Percentiles rank a stretch among this genome's conserved stretches.
Evolutionary conservation across 2,329 filamentous ascomycete genomes (phyloP).

Genomic region (Fusarium sp.): DNA sequence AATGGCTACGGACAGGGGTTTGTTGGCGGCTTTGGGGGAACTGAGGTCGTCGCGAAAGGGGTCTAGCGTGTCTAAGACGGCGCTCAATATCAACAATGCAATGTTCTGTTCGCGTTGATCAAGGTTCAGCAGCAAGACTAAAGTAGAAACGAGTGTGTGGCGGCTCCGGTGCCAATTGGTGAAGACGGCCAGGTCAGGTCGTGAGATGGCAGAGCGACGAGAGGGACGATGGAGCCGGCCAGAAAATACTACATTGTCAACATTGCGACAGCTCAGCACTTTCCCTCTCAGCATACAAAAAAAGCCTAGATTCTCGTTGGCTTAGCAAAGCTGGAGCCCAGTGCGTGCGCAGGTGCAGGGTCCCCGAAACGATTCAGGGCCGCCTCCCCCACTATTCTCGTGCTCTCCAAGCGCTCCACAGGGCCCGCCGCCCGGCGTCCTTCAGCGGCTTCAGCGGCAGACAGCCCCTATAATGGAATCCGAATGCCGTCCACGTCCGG

Average conservation of each 20-base stretch:
- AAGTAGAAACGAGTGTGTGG: conserved; percentile 29
- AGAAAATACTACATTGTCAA: conserved; percentile 37
- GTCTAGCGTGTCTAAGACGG: conserved; percentile 23
- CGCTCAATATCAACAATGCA: conserved; percentile 2
- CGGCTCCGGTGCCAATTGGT: conserved; percentile 25
- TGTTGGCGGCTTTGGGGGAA: conserved; percentile 17
- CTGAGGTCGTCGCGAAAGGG: conserved; percentile 27
- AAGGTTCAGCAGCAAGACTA: conserved; percentile 3
- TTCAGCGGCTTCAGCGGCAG: conserved; percentile 16
- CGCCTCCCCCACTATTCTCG: conserved; percentile 6
- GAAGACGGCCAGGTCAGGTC: conserved; percentile 14
- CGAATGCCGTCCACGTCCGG: background rate
- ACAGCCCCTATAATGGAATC: conserved; percentile 14
- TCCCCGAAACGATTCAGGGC: conserved; percentile 6
- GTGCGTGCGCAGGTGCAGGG: background rate
- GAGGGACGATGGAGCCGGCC: conserved; percentile 25
- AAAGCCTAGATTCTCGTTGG: conserved; percentile 23
- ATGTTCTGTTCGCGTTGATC: conserved; percentile 3
- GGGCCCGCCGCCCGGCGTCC: conserved; percentile 1
- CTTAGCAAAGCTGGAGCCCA: conserved; percentile 8
- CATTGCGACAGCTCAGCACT: conserved; percentile 40
- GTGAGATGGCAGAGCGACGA: conserved; percentile 25
- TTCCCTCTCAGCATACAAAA: conserved; percentile 11
- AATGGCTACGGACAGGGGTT: conserved; percentile 30
- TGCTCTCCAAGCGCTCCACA: conserved; percentile 2